Evolutionary conservation across 2,329 filamentous ascomycete species (phyloP).

Genomic region (Diaporthe amygdali): DNA sequence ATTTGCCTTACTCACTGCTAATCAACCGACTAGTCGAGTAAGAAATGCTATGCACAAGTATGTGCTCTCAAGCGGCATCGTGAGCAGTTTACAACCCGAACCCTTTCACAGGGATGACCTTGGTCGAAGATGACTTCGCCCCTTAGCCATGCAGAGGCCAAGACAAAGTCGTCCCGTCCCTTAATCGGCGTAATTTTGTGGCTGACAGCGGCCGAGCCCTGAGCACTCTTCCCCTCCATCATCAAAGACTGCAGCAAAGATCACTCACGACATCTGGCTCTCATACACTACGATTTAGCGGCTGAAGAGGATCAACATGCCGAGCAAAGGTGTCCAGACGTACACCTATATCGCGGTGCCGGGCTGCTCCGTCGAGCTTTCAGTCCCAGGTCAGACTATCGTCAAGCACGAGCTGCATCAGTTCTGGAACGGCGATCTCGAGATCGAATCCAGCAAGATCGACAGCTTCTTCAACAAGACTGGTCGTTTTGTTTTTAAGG

Average conservation of each 20-base stretch:
- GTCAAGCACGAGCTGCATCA: slow-evolving; percentile 37
- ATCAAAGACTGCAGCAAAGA: neutral
- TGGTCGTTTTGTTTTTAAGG: slow-evolving; percentile 49
- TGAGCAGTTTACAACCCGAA: neutral
- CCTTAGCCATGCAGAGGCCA: neutral
- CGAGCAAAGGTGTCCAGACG: slow-evolving; percentile 44
- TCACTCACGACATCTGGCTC: neutral
- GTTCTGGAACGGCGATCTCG: slow-evolving; percentile 46
- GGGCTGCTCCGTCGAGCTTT: slow-evolving; percentile 48
- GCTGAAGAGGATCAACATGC: slow-evolving; percentile 37
- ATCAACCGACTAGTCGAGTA: neutral
- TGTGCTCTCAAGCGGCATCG: neutral
- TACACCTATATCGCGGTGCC: slow-evolving; percentile 45
- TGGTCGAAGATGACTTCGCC: neutral
- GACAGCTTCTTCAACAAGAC: slow-evolving; percentile 46
- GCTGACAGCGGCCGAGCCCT: neutral
- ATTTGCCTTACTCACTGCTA: neutral
- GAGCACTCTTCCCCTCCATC: neutral
- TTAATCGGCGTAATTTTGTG: neutral
- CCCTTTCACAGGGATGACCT: slow-evolving; percentile 5
- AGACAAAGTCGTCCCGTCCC: neutral
- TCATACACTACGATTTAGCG: neutral
- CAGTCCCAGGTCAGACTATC: slow-evolving; percentile 45
- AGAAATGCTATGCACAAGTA: neutral
- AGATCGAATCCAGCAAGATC: slow-evolving; percentile 51